Conservation (phyloP, 305 asterid genomes). For the Stenogyne calaminthoides region DNA sequence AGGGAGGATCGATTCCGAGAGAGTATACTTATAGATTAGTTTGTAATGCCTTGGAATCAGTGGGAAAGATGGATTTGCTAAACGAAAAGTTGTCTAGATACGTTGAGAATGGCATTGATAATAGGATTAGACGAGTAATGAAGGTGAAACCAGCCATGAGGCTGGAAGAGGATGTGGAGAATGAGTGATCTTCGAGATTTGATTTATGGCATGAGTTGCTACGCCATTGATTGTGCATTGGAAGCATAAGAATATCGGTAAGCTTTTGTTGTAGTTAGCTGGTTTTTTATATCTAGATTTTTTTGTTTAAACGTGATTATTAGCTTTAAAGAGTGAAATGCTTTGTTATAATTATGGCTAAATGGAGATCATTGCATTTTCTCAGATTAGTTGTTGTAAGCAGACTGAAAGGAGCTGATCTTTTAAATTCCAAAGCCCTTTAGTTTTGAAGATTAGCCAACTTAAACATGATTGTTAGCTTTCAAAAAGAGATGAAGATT, state of each 20-base stretch:
- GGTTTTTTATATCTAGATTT: not conserved
- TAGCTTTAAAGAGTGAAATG: not conserved
- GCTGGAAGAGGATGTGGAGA: slow-evolving; percentile 6
- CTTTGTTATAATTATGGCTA: not conserved
- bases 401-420: too few species aligned
- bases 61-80: slow-evolving; percentile 50
- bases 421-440: too few species aligned
- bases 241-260: not conserved
- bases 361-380: not conserved
- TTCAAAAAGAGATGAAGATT: too few species aligned
- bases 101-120: slow-evolving; percentile 60
- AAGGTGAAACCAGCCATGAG: slow-evolving; percentile 59
- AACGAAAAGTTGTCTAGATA: slow-evolving; percentile 35
- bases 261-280: not conserved
- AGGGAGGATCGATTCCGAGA: slow-evolving; percentile 73
- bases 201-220: not conserved
- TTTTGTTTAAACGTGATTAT: not conserved
- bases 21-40: slow-evolving; percentile 72
- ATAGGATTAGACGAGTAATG: slow-evolving; percentile 55
- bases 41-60: slow-evolving; percentile 41
- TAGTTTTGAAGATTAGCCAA: too few species aligned
- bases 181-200: not conserved
- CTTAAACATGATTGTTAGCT: too few species aligned
- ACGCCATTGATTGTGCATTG: not conserved
- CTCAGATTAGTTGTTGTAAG: not conserved